Percentiles rank a stretch among this genome's conserved stretches.
Conservation (phyloP, 495 filamentous ascomycete genomes). For the Penicillium lividum region DNA sequence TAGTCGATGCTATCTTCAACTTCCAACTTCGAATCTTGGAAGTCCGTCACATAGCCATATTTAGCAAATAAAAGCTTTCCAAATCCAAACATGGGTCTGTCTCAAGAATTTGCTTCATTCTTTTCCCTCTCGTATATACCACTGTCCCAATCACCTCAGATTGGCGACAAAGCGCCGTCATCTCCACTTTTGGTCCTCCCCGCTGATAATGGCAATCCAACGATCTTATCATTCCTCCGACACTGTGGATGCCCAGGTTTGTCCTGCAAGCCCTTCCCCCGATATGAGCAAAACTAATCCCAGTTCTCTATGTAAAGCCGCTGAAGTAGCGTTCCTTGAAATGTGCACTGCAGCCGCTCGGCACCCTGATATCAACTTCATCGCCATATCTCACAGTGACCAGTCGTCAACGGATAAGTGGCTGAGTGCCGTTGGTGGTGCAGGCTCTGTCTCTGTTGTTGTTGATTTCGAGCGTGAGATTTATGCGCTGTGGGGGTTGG, state of each 20-base stretch:
- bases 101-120: conserved; percentile 18
- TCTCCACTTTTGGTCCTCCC: conserved; percentile 11
- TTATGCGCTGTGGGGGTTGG: conserved; percentile 22
- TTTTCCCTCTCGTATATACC: conserved; percentile 4
- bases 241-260: conserved; percentile 26
- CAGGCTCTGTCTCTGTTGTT: conserved; percentile 11
- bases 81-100: conserved; percentile 14
- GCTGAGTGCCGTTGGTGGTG: conserved; percentile 12
- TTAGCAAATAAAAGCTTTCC: background rate
- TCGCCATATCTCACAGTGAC: conserved; percentile 15
- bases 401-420: conserved; percentile 10
- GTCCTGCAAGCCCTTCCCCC: background rate
- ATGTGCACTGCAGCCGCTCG: conserved; percentile 7
- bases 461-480: conserved; percentile 19
- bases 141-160: background rate
- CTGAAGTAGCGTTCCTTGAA: conserved; percentile 11
- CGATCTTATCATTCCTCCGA: conserved; percentile 19
- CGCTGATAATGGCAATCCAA: conserved; percentile 13
- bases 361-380: conserved; percentile 12
- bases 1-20: background rate
- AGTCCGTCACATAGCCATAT: background rate
- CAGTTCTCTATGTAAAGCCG: background rate
- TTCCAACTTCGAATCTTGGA: background rate
- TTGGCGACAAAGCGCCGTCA: conserved; percentile 5
- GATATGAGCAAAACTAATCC: background rate